Conservation (phyloP, 1,139 yeast genomes). For the Candida buenavistaensis region DNA sequence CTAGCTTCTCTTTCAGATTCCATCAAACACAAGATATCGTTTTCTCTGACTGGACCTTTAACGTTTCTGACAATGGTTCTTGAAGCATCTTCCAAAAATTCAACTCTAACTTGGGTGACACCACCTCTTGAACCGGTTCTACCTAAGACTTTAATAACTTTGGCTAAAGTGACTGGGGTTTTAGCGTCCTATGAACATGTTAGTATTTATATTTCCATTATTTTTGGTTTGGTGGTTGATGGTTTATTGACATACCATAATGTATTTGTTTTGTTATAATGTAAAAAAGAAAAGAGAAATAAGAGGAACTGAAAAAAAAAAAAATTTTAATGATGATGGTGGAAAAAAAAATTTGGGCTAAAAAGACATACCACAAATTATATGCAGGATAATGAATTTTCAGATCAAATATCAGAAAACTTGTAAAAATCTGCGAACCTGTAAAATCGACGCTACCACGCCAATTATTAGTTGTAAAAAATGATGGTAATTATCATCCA, state of each 20-base stretch:
- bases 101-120: constrained; percentile 99
- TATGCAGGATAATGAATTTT: constrained; percentile 8
- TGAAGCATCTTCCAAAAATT: constrained; percentile 96
- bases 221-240: background rate
- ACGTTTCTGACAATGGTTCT: constrained; percentile 99
- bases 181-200: constrained; percentile 60
- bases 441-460: too few relatives aligned
- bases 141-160: constrained; percentile 98
- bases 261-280: constrained; percentile 6
- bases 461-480: constrained; percentile 1
- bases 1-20: constrained; percentile 99
- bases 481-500: constrained; percentile 7
- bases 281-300: background rate
- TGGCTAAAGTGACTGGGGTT: constrained; percentile 98
- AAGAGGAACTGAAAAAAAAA: constrained; percentile 3
- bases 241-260: constrained; percentile 11
- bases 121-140: constrained; percentile 99
- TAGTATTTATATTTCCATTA: constrained; percentile 3
- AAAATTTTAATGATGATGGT: constrained; percentile 5
- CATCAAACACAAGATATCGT: constrained; percentile 98
- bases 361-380: too few relatives aligned
- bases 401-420: too few relatives aligned
- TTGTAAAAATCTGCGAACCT: too few relatives aligned
- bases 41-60: constrained; percentile 99
- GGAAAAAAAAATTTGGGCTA: constrained; percentile 5